These are phyloP conservation scores for Hibiscus syriacus DNA, from an alignment of 345 rosid genomes.

Conservation along the genomic window DNA sequence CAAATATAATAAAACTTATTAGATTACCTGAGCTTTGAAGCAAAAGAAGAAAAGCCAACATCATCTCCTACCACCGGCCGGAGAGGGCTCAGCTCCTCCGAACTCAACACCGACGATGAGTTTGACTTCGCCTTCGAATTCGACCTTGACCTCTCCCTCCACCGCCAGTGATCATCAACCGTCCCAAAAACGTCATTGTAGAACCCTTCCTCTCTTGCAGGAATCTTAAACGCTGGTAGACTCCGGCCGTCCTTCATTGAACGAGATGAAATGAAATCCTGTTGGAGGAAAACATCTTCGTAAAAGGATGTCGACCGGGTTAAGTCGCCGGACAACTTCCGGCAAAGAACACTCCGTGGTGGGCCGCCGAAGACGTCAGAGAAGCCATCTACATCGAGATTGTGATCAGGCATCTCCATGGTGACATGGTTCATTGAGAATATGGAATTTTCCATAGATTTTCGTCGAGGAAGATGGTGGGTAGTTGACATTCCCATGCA, in stretches of 20 bases:
- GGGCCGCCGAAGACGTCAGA: slow-evolving; percentile 56
- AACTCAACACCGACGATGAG: slow-evolving; percentile 71
- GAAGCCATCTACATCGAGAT: slow-evolving; percentile 30
- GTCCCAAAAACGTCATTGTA: slow-evolving; percentile 60
- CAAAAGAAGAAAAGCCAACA: slow-evolving; percentile 56
- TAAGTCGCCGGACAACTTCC: slow-evolving; percentile 60
- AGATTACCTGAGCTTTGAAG: slow-evolving; percentile 75
- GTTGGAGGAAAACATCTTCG: slow-evolving; percentile 57
- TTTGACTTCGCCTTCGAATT: slow-evolving; percentile 56
- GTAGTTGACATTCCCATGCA: slow-evolving; percentile 48
- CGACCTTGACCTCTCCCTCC: slow-evolving; percentile 46
- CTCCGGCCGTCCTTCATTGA: slow-evolving; percentile 41
- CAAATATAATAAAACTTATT: not conserved
- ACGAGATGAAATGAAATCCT: slow-evolving; percentile 18
- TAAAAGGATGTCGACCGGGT: slow-evolving; percentile 43
- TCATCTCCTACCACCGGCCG: slow-evolving; percentile 54
- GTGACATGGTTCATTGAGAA: not conserved
- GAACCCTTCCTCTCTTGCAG: slow-evolving; percentile 42
- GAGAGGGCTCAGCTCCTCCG: slow-evolving; percentile 75
- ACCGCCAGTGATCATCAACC: slow-evolving; percentile 27
- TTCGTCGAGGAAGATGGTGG: slow-evolving; percentile 34
- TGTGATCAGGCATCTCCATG: slow-evolving; percentile 11
- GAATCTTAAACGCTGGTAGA: slow-evolving; percentile 65
- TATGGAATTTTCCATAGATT: slow-evolving; percentile 27
- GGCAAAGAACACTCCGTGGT: slow-evolving; percentile 52